Conservation (phyloP, 1,284 basidiomycete genomes). For the Cutaneotrichosporon sp. region DNA sequence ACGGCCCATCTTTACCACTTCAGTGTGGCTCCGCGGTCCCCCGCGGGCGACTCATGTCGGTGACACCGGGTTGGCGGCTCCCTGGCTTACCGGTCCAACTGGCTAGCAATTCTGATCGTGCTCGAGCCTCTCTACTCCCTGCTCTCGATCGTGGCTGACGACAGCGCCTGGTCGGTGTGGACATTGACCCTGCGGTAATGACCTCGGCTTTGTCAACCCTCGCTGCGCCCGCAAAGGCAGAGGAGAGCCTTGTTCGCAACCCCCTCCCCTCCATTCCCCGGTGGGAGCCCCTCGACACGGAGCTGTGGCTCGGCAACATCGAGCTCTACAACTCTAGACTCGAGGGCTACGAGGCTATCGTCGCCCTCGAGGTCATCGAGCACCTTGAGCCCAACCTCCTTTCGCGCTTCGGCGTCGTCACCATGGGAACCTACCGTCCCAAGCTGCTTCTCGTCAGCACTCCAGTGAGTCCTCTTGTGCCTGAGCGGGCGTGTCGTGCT, state of each 20-base stretch:
- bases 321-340: slow-evolving; percentile 74
- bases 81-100: not conserved
- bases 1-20: not conserved
- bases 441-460: slow-evolving; percentile 80
- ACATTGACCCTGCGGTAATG: slow-evolving; percentile 46
- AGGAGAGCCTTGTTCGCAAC: not conserved
- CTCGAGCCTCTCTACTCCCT: not conserved
- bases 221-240: slow-evolving; percentile 25
- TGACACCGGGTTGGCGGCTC: not conserved
- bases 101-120: not conserved
- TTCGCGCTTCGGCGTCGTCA: slow-evolving; percentile 72
- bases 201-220: slow-evolving; percentile 40
- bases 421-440: slow-evolving; percentile 83
- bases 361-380: slow-evolving; percentile 90
- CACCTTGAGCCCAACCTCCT: slow-evolving; percentile 73
- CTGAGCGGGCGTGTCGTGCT: not conserved
- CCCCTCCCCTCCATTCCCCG: slow-evolving; percentile 51
- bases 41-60: not conserved
- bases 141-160: not conserved
- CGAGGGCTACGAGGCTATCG: slow-evolving; percentile 73
- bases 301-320: slow-evolving; percentile 80
- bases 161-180: slow-evolving; percentile 51
- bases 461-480: slow-evolving; percentile 55
- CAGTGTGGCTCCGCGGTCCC: not conserved
- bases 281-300: slow-evolving; percentile 72